Percentiles rank a stretch among this genome's conserved stretches.
Evolutionary conservation across 371 early-diverging fungal species (phyloP).

Genomic region (Mortierella sp.): DNA sequence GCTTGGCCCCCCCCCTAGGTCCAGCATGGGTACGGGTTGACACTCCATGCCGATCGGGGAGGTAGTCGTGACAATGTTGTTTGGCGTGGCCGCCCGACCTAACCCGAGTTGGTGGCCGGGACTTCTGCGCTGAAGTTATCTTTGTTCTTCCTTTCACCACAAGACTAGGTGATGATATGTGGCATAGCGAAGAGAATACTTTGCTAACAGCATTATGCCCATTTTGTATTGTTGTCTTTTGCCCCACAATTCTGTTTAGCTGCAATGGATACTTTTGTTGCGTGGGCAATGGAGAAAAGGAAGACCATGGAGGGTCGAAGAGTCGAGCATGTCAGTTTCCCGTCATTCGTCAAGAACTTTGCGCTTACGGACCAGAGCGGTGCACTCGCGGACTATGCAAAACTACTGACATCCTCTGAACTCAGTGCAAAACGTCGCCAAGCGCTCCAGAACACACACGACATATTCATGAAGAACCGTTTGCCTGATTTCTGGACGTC

Average conservation of each 20-base stretch:
- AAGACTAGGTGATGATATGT: slow-evolving; percentile 10
- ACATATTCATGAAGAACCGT: too few relatives aligned
- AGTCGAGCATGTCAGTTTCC: slow-evolving; percentile 23
- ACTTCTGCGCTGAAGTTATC: slow-evolving; percentile 36
- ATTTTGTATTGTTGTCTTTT: slow-evolving; percentile 12
- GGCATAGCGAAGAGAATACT: slow-evolving; percentile 1
- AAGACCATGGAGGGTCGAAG: slow-evolving; percentile 17
- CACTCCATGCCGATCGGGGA: slow-evolving; percentile 37
- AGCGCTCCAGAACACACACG: too few relatives aligned
- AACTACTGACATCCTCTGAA: slow-evolving; percentile 19
- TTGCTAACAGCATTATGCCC: slow-evolving; percentile 21
- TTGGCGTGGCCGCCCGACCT: slow-evolving; percentile 38
- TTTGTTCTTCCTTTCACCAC: slow-evolving; percentile 35
- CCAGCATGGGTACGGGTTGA: slow-evolving; percentile 32
- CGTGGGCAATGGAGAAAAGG: slow-evolving; percentile 21
- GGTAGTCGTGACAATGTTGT: slow-evolving; percentile 45
- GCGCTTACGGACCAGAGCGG: slow-evolving; percentile 23
- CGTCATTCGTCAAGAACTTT: slow-evolving; percentile 32
- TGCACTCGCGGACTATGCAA: slow-evolving; percentile 20
- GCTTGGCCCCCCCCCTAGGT: slow-evolving; percentile 22
- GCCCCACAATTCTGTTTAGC: slow-evolving; percentile 11
- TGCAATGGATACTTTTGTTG: slow-evolving; percentile 16
- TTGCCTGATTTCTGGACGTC: too few relatives aligned
- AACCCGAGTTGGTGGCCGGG: slow-evolving; percentile 39
- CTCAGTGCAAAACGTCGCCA: slow-evolving; percentile 18